Evolutionary conservation across 192 early-diverging fungal species (phyloP), one percentile per base, ranked within the genome.

Genomic region (Coemansia sp.): DNA sequence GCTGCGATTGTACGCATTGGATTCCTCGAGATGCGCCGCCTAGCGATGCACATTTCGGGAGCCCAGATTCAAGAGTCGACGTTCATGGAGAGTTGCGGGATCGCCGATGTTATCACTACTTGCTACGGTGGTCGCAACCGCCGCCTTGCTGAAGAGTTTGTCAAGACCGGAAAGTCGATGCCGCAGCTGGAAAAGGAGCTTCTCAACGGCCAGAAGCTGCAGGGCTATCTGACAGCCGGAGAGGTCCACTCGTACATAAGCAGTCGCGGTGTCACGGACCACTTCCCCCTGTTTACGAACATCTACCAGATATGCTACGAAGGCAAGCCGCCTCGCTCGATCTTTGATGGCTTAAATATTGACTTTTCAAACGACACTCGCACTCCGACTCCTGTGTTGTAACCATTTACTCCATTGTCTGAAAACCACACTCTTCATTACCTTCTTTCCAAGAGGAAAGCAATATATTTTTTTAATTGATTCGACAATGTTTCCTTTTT

Each of bases 71-170:
- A 89, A 65, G 92, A 92, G 64, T 91, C 91, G 69, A 99, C 97
- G 11, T 97, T 97, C 73, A 94, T 96, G 75, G 95, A 99, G 74
- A 92, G 90, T 63, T 99, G 97, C 70, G 97, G 97, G 63, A 88
- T 96, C 41, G 97, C 97, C 36, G 97, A 97, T 76, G 83, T 95
- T 54, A 97, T 99, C 63, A 95, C 97, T 2, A 96, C 94, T 22
- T 95, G 95, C 85, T 92, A 89, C 66, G 97, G 97, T 67, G 97
- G 97, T n/a, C 87, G 95, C 53, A 97, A 99, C 85, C 86, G 95
- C 46, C 89, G 89, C 61, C 88, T 97, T 48, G 95, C 95, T 0
- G 95, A 97, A 70, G 93, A 92, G 9, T 90, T 89, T 73, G 93
- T 95, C 40, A 73, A 73, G 29, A 96, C 94, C 5, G 94, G 94